A percentile compares a stretch with the other conserved stretches of the same genome.
phyloP scores from a whole-genome alignment of 2,329 filamentous ascomycete genomes.

The Ophiostoma tasmaniense region DNA sequence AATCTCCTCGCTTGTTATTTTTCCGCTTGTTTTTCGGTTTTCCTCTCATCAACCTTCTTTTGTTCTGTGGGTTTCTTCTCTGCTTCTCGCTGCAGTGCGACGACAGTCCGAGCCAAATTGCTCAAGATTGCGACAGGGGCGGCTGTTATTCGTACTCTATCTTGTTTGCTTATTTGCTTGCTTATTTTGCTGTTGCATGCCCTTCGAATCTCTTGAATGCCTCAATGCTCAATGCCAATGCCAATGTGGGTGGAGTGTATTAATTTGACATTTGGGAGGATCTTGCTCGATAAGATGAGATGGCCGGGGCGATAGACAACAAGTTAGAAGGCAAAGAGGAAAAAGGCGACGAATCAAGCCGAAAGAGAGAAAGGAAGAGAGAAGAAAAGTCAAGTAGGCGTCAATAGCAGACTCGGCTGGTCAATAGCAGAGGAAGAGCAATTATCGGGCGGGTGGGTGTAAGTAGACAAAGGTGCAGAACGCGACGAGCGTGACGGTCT shows the following conservation, averaged over 20 bases:
- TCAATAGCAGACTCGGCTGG: neutral
- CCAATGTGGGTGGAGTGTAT: slow-evolving; percentile 1
- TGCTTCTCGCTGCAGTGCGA: neutral
- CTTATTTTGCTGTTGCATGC: neutral
- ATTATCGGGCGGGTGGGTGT: neutral
- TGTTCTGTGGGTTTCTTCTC: neutral
- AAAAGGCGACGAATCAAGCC: neutral
- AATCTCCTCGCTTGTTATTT: neutral
- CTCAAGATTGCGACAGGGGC: neutral
- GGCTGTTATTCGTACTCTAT: neutral
- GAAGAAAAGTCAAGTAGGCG: neutral
- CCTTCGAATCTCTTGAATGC: neutral
- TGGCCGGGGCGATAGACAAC: neutral
- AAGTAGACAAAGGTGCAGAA: neutral
- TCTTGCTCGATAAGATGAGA: neutral
- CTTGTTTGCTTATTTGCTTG: neutral
- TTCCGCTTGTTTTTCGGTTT: neutral
- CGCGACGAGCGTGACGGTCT: neutral
- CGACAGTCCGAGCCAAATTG: neutral
- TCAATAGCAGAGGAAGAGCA: neutral
- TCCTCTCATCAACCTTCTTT: neutral
- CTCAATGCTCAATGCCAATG: neutral
- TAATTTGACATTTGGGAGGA: neutral
- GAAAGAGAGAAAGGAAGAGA: neutral
- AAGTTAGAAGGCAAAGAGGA: neutral